A percentile compares a stretch with the other conserved stretches of the same genome.
phyloP scores from a whole-genome alignment of 1,139 yeast genomes.

The Hyphopichia pseudoburtonii region DNA sequence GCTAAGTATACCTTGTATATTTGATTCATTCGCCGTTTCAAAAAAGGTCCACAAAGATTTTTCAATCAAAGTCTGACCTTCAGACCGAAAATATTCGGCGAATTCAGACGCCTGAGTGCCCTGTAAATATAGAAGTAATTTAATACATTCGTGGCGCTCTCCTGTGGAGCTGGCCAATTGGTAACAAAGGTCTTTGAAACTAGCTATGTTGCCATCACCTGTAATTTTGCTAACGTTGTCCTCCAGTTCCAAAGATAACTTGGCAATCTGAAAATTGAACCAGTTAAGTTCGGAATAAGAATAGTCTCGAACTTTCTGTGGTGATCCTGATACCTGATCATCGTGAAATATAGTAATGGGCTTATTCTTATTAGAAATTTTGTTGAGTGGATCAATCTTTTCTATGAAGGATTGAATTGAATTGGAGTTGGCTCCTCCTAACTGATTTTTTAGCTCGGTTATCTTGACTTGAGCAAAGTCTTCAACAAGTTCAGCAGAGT shows the following conservation, averaged over 20 bases:
- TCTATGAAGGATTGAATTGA: slow-evolving; percentile 38
- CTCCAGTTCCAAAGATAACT: too few relatives aligned
- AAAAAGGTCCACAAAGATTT: slow-evolving; percentile 30
- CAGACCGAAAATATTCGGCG: slow-evolving; percentile 21
- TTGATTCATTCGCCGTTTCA: slow-evolving; percentile 6
- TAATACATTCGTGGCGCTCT: slow-evolving; percentile 17
- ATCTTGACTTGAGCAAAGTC: slow-evolving; percentile 43
- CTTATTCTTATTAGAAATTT: slow-evolving; percentile 32
- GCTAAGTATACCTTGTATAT: slow-evolving; percentile 14
- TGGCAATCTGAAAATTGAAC: slow-evolving; percentile 42
- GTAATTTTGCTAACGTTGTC: too few relatives aligned
- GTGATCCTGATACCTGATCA: slow-evolving; percentile 26
- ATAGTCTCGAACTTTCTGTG: slow-evolving; percentile 32
- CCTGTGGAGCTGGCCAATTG: slow-evolving; percentile 11
- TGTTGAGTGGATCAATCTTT: slow-evolving; percentile 41
- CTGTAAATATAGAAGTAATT: slow-evolving; percentile 25
- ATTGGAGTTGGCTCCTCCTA: slow-evolving; percentile 6
- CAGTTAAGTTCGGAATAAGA: slow-evolving; percentile 38
- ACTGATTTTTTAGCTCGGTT: slow-evolving; percentile 15
- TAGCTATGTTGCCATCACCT: slow-evolving; percentile 16
- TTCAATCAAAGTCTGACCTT: slow-evolving; percentile 27
- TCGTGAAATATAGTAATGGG: slow-evolving; percentile 44
- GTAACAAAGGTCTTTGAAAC: slow-evolving; percentile 20
- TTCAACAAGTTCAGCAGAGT: slow-evolving; percentile 28
- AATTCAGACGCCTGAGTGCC: slow-evolving; percentile 23